Base-by-base conservation (phyloP, 108 stramenopile genomes). In the Pseudonitzschia multistriata region DNA sequence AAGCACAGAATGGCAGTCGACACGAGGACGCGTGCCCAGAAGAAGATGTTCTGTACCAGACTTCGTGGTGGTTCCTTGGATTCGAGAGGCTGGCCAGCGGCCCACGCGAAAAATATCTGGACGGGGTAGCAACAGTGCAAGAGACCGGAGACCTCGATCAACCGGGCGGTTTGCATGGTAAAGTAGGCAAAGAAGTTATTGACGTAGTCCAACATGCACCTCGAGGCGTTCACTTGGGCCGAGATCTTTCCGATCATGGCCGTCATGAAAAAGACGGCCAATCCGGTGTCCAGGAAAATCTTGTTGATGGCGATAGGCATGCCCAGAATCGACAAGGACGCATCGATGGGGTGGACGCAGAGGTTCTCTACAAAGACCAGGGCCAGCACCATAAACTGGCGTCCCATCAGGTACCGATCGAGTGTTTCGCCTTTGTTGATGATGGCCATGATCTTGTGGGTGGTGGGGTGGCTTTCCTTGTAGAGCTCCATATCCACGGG, bases 351-450 rank as follows among this genome's bases (percentile, higher is more conserved):
- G 48, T 73, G 77, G 19, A 81, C 86, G 60, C 78, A 89, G 71
- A 86, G 57, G 88, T 87, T 91, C 67, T 83, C 74, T 28, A 82
- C 67, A 56, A 93, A 93, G 57, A 89, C 86, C 10, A 85, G 54
- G 25, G 85, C 49, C 36, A 93, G 63, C 28, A 93, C 89, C 82
- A 93, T 83, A 75, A 93, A 89, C 74, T 93, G 92, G 74, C 92
- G 84, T 33, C 92, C 89, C 74, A 93, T 78, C 17, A 93, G 68
- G 80, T 83, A 93, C 14, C 91, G 84, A 39, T 93, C 88, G 54
- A 93, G 56, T 77, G 89, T 93, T 77, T 90, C 89, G 50, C 89
- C 92, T 74, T 75, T 83, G 79, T 87, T 77, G 63, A 68, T 69
- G 68, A 85, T 35, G n/a, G 61, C 59, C 33, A 74, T 76, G 64